A percentile compares a stretch with the other conserved stretches of the same genome.
These are phyloP conservation scores for Ceratobasidium sp. DNA, from an alignment of 1,284 basidiomycete genomes.

Conservation along the genomic window DNA sequence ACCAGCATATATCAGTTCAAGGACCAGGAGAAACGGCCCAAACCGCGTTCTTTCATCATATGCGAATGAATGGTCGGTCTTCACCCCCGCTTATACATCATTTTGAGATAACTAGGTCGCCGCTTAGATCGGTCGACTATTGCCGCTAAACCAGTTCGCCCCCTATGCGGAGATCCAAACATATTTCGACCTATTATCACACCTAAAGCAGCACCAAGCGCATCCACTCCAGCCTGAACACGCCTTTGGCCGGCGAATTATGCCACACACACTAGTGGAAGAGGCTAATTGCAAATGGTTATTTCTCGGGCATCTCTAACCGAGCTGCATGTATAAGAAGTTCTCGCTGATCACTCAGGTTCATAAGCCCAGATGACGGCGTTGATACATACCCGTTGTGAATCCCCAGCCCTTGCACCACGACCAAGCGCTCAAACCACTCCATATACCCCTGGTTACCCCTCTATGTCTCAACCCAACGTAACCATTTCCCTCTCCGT, in stretches of 20 bases:
- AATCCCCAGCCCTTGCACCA: background rate
- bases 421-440: background rate
- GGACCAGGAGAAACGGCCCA: too few relatives aligned
- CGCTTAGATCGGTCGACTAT: too few relatives aligned
- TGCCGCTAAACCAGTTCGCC: too few relatives aligned
- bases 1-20: conserved; percentile 57
- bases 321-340: conserved; percentile 21
- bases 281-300: conserved; percentile 2
- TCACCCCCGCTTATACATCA: background rate
- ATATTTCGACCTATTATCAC: too few relatives aligned
- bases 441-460: background rate
- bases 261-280: too few relatives aligned
- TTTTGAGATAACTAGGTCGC: conserved; percentile 11
- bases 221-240: too few relatives aligned
- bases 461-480: background rate
- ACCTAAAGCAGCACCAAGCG: too few relatives aligned
- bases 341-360: background rate
- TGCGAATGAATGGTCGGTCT: too few relatives aligned
- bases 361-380: background rate
- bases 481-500: background rate
- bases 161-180: too few relatives aligned
- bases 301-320: conserved; percentile 5
- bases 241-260: background rate
- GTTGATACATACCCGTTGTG: background rate
- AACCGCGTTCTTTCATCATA: background rate